Evolutionary conservation across 225 moss, liverwort and hornwort genomes (phyloP), one percentile per base, ranked within the genome.

Genomic region (Lunularia cruciata): DNA sequence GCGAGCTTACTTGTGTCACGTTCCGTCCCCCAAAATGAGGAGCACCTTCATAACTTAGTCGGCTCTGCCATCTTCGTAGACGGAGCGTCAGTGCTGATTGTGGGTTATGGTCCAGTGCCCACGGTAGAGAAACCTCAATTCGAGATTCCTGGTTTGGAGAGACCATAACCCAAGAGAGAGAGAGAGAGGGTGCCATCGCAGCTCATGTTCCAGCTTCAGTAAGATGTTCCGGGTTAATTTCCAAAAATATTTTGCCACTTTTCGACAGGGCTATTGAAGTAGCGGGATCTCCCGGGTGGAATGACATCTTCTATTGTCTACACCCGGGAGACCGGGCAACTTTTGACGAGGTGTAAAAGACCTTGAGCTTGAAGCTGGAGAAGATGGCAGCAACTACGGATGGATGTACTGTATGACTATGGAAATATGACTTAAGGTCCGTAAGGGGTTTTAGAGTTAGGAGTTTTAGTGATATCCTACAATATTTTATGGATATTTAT

Each of bases 51-150:
- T 68, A 27, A 72, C 61, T 47, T 68, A 72, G 58, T 75, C 1
- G 76, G 80, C 14, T 72, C 66, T 18, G 77, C 72, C 33, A 65
- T 78, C 48, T 78, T 78, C 26, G 72, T 65, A 12, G 78, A 78
- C 47, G 78, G 78, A 3, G 78, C 74, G 4, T 38, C 54, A 3
- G 76, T 62, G 2, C 30, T 71, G 11, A 65, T 77, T 1, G 49
- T 77, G 7, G 71, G 71, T 1, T 52, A 71, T 1, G 71, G 71
- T 52, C 76, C 76, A 2, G 13, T 46, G 6, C 60, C 42, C 15
- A 52, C 54, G 5, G 14, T 69, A 12, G 74, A 79, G 74, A 47
- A 57, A 2, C 76, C 76, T 26, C 34, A 62, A 27, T 77, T 51
- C 51, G 71, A n/a, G n/a, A n/a, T n/a, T n/a, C n/a, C n/a, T n/a